Evolutionary conservation across 768 basidiomycete species (phyloP), one percentile per base, ranked within the genome.

Genomic region (Leccinum broughii): DNA sequence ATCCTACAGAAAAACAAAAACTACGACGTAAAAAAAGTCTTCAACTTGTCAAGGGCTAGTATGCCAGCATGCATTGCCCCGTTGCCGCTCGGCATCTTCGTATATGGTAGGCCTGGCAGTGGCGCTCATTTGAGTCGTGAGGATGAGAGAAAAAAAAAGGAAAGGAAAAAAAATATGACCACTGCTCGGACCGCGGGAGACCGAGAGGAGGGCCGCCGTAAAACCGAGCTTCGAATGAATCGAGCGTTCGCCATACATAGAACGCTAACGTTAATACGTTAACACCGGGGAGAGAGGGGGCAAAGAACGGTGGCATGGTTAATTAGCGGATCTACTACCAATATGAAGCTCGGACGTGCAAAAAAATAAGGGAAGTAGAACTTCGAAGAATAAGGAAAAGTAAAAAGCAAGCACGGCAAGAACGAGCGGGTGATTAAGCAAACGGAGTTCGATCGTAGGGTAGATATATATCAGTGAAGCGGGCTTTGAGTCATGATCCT

Each of bases 401-500:
- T 20, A 59, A 44, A 50, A 17, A 34, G 46, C 55, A 52, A 35
- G 35, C 8, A 39, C 24, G 56, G 28, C 22, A 34, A 54, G 50
- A 56, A 52, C 17, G 59, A 59, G 60, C 24, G 60, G 22, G 61
- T 39, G 57, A 72, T 75, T 75, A 75, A 37, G 50, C 52, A 61
- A 61, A 65, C 59, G 17, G 26, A 55, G 59, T 65, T 64, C 59
- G 58, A 63, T 60, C 41, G 22, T 65, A 63, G 24, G 15, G 44
- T 46, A 46, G 44, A 46, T 20, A 30, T 60, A 53, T 65, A 62
- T 58, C 54, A 15, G 26, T 52, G 4, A 46, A 10, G 26, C 24
- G 53, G 32, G n/a, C 58, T 52, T 50, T 44, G 54, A 61, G 54
- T 75, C 73, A 57, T 73, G 64, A 74, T 73, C 64, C 69, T 72